Conservation (phyloP, 257 asterid species). For the Scutellaria galericulata region DNA sequence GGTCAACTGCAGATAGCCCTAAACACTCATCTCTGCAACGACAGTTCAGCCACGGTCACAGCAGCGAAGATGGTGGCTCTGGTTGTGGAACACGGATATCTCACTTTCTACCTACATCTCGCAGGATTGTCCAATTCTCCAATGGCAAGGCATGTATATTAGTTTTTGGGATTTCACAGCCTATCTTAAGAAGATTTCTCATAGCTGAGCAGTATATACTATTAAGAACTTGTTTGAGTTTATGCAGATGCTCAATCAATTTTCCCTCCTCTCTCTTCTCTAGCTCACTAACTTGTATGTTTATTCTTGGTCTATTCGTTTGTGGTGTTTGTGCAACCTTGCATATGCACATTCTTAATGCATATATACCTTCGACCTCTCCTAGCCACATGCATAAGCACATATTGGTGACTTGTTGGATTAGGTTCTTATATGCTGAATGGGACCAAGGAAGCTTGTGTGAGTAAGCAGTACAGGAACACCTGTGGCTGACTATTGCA, state of each 20-base stretch:
- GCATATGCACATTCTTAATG: slow-evolving; percentile 9
- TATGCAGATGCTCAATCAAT: not conserved
- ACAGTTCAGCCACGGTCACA: slow-evolving; percentile 94
- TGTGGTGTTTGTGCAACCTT: not conserved
- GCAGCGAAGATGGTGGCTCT: slow-evolving; percentile 79
- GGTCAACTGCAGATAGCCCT: slow-evolving; percentile 70
- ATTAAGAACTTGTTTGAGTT: not conserved
- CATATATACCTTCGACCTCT: slow-evolving; percentile 3
- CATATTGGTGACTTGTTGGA: slow-evolving; percentile 1
- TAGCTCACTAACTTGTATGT: slow-evolving; percentile 20
- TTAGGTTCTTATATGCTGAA: slow-evolving; percentile 21
- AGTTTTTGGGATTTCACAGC: not conserved
- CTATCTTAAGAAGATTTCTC: not conserved
- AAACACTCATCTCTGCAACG: slow-evolving; percentile 88
- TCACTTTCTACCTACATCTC: slow-evolving; percentile 97
- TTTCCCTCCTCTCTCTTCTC: not conserved
- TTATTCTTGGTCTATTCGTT: slow-evolving; percentile 18
- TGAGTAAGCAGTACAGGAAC: not conserved
- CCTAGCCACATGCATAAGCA: slow-evolving; percentile 14
- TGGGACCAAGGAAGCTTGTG: slow-evolving; percentile 18
- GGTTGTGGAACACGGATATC: slow-evolving; percentile 87
- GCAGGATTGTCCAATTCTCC: slow-evolving; percentile 96
- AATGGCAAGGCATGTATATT: slow-evolving; percentile 75
- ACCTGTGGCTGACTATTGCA: not conserved
- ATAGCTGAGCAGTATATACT: not conserved